phyloP scores from a whole-genome alignment of 2,329 filamentous ascomycete genomes.

The Amylocarpus encephaloides region DNA sequence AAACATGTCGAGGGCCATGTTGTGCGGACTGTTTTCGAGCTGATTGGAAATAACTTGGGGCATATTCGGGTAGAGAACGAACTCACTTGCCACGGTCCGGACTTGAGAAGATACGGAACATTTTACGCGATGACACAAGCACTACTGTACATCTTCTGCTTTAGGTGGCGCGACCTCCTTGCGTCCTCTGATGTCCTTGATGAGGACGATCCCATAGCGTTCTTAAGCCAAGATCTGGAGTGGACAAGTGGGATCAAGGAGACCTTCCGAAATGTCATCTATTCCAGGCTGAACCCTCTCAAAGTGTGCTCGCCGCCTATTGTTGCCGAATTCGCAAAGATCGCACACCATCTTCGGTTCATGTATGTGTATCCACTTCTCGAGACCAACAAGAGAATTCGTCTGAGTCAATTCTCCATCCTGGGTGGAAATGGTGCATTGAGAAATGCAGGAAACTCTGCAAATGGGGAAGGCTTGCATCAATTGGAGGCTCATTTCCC shows the following conservation, averaged over 20 bases:
- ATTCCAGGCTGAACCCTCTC: conserved; percentile 85
- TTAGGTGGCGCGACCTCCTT: conserved; percentile 90
- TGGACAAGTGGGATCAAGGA: conserved; percentile 74
- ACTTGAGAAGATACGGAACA: conserved; percentile 61
- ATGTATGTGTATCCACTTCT: conserved; percentile 85
- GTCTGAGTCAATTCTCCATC: conserved; percentile 64
- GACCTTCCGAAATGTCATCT: conserved; percentile 69
- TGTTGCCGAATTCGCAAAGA: conserved; percentile 83
- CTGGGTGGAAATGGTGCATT: conserved; percentile 42
- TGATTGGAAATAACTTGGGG: conserved; percentile 73
- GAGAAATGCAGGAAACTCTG: conserved; percentile 41
- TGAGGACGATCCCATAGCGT: conserved; percentile 54
- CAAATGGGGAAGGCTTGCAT: conserved; percentile 68
- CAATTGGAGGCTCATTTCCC: conserved; percentile 94
- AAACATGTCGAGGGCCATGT: conserved; percentile 70
- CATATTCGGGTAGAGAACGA: conserved; percentile 68
- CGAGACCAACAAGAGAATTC: conserved; percentile 86
- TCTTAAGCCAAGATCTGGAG: conserved; percentile 63
- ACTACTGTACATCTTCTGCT: conserved; percentile 77
- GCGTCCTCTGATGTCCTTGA: conserved; percentile 51
- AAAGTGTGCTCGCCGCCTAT: conserved; percentile 91
- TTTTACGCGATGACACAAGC: conserved; percentile 68
- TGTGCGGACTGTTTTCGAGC: conserved; percentile 75
- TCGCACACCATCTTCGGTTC: conserved; percentile 78
- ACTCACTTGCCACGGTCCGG: conserved; percentile 70